A percentile compares a stretch with the other conserved stretches of the same genome.
Evolutionary conservation across 2,329 filamentous ascomycete species (phyloP).

Genomic region (Fusarium torulosum): DNA sequence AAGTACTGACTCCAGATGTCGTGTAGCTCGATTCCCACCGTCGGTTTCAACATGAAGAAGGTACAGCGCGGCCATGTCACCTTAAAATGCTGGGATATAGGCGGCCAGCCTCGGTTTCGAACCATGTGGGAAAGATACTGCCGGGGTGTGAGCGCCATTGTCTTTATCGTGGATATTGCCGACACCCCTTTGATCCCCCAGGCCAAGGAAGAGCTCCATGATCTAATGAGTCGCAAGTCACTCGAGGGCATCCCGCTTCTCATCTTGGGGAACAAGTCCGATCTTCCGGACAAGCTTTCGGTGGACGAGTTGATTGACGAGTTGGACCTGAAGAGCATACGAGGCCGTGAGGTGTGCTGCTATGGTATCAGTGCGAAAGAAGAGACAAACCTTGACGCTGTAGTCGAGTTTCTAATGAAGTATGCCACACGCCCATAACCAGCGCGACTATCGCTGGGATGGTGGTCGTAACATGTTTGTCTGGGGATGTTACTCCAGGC

Average conservation of each 20-base stretch:
- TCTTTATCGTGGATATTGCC: constrained; percentile 98
- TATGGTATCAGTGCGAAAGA: constrained; percentile 99
- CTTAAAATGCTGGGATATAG: constrained; percentile 98
- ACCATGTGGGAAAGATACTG: constrained; percentile 99
- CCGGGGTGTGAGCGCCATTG: constrained; percentile 95
- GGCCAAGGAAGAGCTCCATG: constrained; percentile 92
- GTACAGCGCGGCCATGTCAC: constrained; percentile 98
- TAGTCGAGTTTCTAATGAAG: constrained; percentile 95
- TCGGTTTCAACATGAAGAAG: constrained; percentile 99
- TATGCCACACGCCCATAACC: constrained; percentile 76
- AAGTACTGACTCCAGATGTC: constrained; percentile 56
- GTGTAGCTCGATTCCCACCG: constrained; percentile 93
- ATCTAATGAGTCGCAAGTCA: constrained; percentile 85
- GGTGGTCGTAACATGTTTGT: constrained; percentile 25
- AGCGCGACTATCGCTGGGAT: constrained; percentile 19
- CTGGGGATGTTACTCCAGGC: constrained; percentile 17
- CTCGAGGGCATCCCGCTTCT: constrained; percentile 91
- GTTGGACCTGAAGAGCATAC: constrained; percentile 89
- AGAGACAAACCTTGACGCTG: constrained; percentile 97
- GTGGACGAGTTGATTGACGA: constrained; percentile 97
- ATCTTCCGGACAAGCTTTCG: constrained; percentile 88
- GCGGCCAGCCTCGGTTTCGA: constrained; percentile 95
- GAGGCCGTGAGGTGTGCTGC: constrained; percentile 94
- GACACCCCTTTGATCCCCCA: constrained; percentile 84
- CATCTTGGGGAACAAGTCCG: constrained; percentile 97